These are phyloP conservation scores for Flammula alnicola DNA, from an alignment of 1,284 basidiomycete genomes.

Conservation along the genomic window DNA sequence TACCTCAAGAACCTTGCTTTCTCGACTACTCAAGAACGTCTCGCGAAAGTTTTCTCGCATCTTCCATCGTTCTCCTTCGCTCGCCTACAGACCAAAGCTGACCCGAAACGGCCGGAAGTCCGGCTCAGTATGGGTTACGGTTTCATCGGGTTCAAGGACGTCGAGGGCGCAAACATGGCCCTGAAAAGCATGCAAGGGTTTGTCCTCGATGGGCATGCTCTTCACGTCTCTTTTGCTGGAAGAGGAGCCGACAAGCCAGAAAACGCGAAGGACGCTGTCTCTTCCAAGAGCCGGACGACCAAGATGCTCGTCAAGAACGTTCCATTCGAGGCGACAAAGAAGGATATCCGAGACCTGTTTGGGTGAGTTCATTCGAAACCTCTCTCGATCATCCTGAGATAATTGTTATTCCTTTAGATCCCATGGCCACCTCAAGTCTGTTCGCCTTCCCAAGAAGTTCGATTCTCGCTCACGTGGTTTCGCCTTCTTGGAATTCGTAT, in stretches of 20 bases:
- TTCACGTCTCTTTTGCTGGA: slow-evolving; percentile 88
- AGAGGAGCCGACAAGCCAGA: slow-evolving; percentile 73
- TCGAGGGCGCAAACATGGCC: slow-evolving; percentile 78
- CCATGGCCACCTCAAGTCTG: slow-evolving; percentile 91
- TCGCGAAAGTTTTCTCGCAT: slow-evolving; percentile 75
- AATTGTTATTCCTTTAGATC: slow-evolving; percentile 49
- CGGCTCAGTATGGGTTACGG: slow-evolving; percentile 94
- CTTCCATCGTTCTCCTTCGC: slow-evolving; percentile 88
- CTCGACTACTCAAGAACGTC: slow-evolving; percentile 79
- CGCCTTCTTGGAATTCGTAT: slow-evolving; percentile 93
- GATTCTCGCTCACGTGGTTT: slow-evolving; percentile 89
- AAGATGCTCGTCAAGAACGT: slow-evolving; percentile 98
- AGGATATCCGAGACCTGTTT: slow-evolving; percentile 89
- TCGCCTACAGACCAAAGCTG: slow-evolving; percentile 89
- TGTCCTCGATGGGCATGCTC: slow-evolving; percentile 85
- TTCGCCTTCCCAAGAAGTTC: slow-evolving; percentile 88
- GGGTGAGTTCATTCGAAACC: slow-evolving; percentile 59
- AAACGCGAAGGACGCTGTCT: slow-evolving; percentile 41
- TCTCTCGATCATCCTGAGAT: slow-evolving; percentile 8
- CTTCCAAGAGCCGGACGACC: slow-evolving; percentile 64
- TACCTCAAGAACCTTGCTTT: slow-evolving; percentile 97
- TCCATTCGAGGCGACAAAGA: slow-evolving; percentile 95
- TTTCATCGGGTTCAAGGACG: slow-evolving; percentile 89
- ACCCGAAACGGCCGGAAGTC: slow-evolving; percentile 69
- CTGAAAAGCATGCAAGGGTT: slow-evolving; percentile 81